Percentiles rank a stretch among this genome's conserved stretches.
phyloP scores from a whole-genome alignment of 495 filamentous ascomycete species.

The Penicillium ucsense region DNA sequence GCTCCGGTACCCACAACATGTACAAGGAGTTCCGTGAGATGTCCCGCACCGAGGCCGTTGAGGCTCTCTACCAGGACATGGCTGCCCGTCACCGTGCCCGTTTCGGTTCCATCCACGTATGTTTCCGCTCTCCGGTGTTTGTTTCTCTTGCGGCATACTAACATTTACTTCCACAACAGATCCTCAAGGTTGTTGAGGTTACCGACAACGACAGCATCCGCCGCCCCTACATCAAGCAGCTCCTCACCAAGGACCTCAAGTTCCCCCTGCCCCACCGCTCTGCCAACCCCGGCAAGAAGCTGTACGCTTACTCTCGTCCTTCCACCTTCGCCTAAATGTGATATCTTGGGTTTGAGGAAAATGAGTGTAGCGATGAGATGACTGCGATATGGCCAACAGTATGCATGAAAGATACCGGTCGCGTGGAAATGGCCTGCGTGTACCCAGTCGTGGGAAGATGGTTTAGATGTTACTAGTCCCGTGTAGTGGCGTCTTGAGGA shows the following conservation, averaged over 20 bases:
- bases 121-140: conserved; percentile 20
- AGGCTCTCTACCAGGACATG: conserved; percentile 99
- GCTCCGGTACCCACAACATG: conserved; percentile 99
- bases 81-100: conserved; percentile 94
- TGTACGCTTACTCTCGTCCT: conserved; percentile 85
- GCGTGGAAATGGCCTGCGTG: conserved; percentile 32
- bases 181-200: conserved; percentile 95
- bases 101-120: conserved; percentile 95
- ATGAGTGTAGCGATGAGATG: conserved; percentile 39
- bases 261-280: conserved; percentile 98
- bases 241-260: conserved; percentile 85
- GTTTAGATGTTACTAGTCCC: conserved; percentile 39
- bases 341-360: conserved; percentile 25
- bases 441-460: conserved; percentile 30
- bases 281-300: conserved; percentile 71
- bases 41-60: conserved; percentile 86
- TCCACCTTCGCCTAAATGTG: conserved; percentile 68
- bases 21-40: conserved; percentile 99
- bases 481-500: conserved; percentile 35
- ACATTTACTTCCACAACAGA: conserved; percentile 43
- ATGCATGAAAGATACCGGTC: conserved; percentile 38
- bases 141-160: conserved; percentile 16
- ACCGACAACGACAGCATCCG: conserved; percentile 87
- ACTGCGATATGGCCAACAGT: conserved; percentile 40
- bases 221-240: conserved; percentile 98